Conservation (phyloP, 495 filamentous ascomycete genomes). For the Penicillium longicatenatum region DNA sequence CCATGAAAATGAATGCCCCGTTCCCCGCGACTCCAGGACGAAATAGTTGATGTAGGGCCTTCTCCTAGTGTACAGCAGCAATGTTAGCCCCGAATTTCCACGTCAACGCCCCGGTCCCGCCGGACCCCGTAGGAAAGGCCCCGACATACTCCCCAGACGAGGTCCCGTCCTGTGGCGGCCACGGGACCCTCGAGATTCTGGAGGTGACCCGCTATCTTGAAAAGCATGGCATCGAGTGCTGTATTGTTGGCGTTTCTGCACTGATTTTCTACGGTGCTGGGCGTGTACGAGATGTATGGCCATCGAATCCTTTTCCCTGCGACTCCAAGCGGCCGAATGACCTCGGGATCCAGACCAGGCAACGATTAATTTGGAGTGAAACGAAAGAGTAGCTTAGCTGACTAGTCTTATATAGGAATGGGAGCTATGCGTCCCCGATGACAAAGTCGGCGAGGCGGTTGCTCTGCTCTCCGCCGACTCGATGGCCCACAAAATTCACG, state of each 20-base stretch:
- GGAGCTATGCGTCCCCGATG: constrained; percentile 33
- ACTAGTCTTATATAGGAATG: constrained; percentile 24
- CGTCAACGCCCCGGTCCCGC: constrained; percentile 16
- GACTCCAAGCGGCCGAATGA: background rate
- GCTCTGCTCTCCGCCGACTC: constrained; percentile 16
- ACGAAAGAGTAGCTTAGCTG: background rate
- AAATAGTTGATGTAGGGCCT: constrained; percentile 5
- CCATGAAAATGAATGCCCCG: constrained; percentile 7
- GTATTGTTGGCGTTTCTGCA: constrained; percentile 31
- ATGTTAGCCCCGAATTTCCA: constrained; percentile 27
- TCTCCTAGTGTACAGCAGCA: constrained; percentile 5
- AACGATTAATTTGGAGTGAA: background rate
- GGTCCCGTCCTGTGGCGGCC: constrained; percentile 27
- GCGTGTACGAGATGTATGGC: constrained; percentile 30
- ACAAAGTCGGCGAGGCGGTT: constrained; percentile 21
- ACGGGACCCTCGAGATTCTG: constrained; percentile 33
- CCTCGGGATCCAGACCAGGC: background rate
- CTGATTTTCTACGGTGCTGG: constrained; percentile 34
- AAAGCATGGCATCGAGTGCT: constrained; percentile 31
- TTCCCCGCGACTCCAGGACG: constrained; percentile 20
- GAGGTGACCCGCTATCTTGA: constrained; percentile 31
- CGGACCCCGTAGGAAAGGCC: constrained; percentile 14
- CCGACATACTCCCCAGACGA: constrained; percentile 24
- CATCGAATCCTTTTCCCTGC: constrained; percentile 4
- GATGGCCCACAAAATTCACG: constrained; percentile 18